phyloP scores from a whole-genome alignment of 208 protist genomes.

The Herpetomonas samuelpessoai region DNA sequence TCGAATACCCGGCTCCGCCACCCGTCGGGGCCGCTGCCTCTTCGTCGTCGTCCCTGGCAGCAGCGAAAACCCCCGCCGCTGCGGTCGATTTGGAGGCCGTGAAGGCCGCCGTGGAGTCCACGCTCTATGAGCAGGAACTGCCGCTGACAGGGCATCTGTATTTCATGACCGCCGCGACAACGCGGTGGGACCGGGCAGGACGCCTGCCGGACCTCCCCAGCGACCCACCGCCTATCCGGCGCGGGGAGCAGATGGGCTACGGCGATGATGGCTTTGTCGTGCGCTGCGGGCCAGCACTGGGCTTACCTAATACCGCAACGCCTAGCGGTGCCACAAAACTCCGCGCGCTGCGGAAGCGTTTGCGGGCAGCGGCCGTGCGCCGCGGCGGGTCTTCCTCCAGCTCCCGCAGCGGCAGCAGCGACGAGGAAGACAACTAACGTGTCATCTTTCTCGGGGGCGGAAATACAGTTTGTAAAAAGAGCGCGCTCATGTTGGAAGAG shows the following conservation, averaged over 20 bases:
- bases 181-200: constrained; percentile 67
- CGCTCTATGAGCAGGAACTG: constrained; percentile 36
- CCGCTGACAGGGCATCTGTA: constrained; percentile 35
- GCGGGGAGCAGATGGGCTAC: constrained; percentile 45
- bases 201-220: constrained; percentile 70
- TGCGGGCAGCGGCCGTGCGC: constrained; percentile 25
- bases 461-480: too few relatives aligned
- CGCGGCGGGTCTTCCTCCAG: constrained; percentile 2
- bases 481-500: too few relatives aligned
- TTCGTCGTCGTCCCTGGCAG: not conserved
- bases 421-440: not conserved
- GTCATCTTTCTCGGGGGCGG: too few relatives aligned
- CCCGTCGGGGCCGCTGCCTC: not conserved
- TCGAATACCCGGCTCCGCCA: constrained; percentile 47
- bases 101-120: constrained; percentile 42
- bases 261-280: constrained; percentile 73
- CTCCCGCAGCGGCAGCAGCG: not conserved
- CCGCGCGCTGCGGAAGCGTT: constrained; percentile 63
- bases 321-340: constrained; percentile 43
- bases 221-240: constrained; percentile 41
- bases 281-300: constrained; percentile 52
- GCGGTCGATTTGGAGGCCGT: constrained; percentile 26
- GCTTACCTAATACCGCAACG: constrained; percentile 75
- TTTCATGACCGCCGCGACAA: constrained; percentile 44
- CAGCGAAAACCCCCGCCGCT: not conserved